These are phyloP conservation scores for Calycina herbarum DNA, from an alignment of 2,329 filamentous ascomycete genomes.

Conservation along the genomic window DNA sequence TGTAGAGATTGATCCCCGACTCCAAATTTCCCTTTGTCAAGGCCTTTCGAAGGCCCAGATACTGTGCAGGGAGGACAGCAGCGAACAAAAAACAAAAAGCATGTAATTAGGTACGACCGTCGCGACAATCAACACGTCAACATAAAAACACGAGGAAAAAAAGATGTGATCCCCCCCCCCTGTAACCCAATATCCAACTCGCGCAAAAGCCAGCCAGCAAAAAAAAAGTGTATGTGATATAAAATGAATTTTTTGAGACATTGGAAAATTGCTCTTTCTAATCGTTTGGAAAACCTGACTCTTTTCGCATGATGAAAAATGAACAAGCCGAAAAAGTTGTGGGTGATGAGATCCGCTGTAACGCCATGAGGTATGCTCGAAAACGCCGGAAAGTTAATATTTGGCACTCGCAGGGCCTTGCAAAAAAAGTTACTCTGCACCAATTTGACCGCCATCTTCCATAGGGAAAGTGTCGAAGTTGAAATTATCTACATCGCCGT, in stretches of 20 bases:
- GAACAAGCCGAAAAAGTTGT: slow-evolving; percentile 29
- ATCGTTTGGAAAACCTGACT: slow-evolving; percentile 29
- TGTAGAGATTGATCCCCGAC: slow-evolving; percentile 30
- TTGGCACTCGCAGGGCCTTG: slow-evolving; percentile 21
- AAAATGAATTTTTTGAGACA: slow-evolving; percentile 33
- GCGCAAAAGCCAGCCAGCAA: slow-evolving; percentile 15
- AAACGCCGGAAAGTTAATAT: slow-evolving; percentile 36
- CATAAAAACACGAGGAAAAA: slow-evolving; percentile 28
- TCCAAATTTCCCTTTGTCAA: slow-evolving; percentile 25
- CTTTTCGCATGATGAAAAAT: slow-evolving; percentile 35
- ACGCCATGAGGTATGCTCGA: slow-evolving; percentile 37
- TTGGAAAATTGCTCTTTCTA: slow-evolving; percentile 32
- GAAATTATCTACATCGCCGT: slow-evolving; percentile 50
- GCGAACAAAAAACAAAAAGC: slow-evolving; percentile 14
- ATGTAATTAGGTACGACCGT: slow-evolving; percentile 34
- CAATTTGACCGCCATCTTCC: slow-evolving; percentile 55
- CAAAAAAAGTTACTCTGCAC: slow-evolving; percentile 47
- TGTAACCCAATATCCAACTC: slow-evolving; percentile 30
- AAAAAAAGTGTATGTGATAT: slow-evolving; percentile 31
- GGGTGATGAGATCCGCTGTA: slow-evolving; percentile 36
- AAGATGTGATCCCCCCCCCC: slow-evolving; percentile 12
- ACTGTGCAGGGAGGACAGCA: slow-evolving; percentile 24
- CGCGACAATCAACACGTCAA: slow-evolving; percentile 32
- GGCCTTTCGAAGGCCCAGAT: slow-evolving; percentile 18
- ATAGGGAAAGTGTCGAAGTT: slow-evolving; percentile 58